Evolutionary conservation across 176 grass and related monocot genomes (phyloP), one percentile per base, ranked within the genome.

Genomic region (Thinopyrum elongatum): DNA sequence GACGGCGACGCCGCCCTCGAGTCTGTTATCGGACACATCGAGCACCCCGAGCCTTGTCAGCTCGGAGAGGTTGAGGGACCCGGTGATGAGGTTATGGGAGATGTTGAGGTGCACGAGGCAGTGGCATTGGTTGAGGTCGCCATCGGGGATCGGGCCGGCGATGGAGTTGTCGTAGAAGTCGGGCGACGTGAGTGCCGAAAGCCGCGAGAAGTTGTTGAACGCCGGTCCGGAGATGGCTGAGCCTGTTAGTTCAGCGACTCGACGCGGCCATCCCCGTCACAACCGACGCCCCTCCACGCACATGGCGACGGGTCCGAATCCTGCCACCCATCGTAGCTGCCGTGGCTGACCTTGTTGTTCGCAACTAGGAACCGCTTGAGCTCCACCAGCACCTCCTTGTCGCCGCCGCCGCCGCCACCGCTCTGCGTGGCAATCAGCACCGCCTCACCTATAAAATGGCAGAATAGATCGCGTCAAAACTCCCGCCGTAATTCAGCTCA

Each of bases 91-190:
- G 84, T 95, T 98, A 74, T 84, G 88, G 9, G 96, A 98, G 47
- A 94, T 30, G 81, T 98, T 94, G 78, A 98, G 93, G 87, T 86
- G 61, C 26, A 49, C 42, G 83, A 98, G 96, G 42, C 83, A 58
- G 81, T 38, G 68, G 92, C 96, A 98, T 80, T 80, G 42, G 82
- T 19, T 82, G 44, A 98, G 49, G 82, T 98, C 95, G 57, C 26
- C 57, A 2, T 65, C 19, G 0, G 90, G 86, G 38, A 95, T 80
- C 10, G 5, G 2, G 28, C 79, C 61, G 16, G 14, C 11, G 33
- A 98, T 90, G 63, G 64, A 81, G 85, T 98, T 98, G 46, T 47
- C 27, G 25, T 93, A 98, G 36, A 98, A 91, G 93, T 98, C 87
- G 15, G 95, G 93, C 2, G 11, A 4, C 1, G 86, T 1, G 39